Conservation (phyloP, 2,329 filamentous ascomycete genomes). For the Aureobasidium sp. region DNA sequence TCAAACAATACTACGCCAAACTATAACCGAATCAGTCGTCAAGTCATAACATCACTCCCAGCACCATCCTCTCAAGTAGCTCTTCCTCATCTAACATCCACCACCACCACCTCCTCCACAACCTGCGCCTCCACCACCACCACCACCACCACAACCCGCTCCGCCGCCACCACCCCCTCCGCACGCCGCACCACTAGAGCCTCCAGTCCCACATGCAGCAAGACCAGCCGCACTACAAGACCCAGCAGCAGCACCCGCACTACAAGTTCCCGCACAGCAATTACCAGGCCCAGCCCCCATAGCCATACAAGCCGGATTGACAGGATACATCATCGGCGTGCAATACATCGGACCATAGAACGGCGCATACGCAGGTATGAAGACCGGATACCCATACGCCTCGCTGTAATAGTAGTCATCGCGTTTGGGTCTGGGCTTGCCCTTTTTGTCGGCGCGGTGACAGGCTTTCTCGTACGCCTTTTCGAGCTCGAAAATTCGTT, state of each 20-base stretch:
- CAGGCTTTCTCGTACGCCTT: slow-evolving; percentile 47
- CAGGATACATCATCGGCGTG: slow-evolving; percentile 34
- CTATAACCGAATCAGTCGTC: no score
- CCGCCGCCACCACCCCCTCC: slow-evolving; percentile 29
- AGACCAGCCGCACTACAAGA: slow-evolving; percentile 38
- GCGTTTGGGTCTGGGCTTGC: slow-evolving; percentile 29
- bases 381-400: slow-evolving; percentile 42
- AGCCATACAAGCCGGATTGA: slow-evolving; percentile 41
- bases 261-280: slow-evolving; percentile 42
- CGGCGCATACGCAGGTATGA: slow-evolving; percentile 40
- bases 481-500: slow-evolving; percentile 41
- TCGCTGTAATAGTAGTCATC: slow-evolving; percentile 35
- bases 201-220: slow-evolving; percentile 37
- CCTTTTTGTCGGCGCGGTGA: slow-evolving; percentile 33
- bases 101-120: slow-evolving; percentile 13
- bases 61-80: no score
- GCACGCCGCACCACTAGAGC: slow-evolving; percentile 33
- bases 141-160: slow-evolving; percentile 36
- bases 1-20: no score
- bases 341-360: slow-evolving; percentile 35
- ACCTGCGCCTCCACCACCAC: slow-evolving; percentile 31
- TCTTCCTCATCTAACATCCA: slow-evolving; percentile 1
- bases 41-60: no score
- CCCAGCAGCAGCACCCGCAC: slow-evolving; percentile 33
- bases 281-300: slow-evolving; percentile 37